These are phyloP conservation scores for Syzygium oleosum DNA, from an alignment of 345 rosid genomes.

Conservation along the genomic window DNA sequence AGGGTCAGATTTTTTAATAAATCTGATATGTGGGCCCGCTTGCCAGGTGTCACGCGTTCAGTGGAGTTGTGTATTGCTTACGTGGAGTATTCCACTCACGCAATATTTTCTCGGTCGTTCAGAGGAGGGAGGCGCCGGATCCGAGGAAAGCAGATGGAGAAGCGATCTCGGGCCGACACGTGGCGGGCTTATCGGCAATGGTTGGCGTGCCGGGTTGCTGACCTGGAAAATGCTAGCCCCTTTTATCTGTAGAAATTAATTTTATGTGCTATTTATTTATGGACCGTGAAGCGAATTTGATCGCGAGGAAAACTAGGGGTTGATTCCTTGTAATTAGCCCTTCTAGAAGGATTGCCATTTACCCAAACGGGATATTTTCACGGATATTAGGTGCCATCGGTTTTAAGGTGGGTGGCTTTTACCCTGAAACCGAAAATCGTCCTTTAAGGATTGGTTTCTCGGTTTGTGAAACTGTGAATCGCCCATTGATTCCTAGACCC, in stretches of 20 bases:
- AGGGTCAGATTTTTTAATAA: too few relatives aligned
- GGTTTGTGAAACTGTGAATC: too few relatives aligned
- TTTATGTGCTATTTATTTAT: not conserved
- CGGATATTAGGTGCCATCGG: too few relatives aligned
- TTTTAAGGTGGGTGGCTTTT: rapidly evolving
- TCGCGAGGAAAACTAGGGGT: not conserved
- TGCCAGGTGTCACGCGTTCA: too few relatives aligned
- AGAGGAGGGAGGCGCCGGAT: not conserved
- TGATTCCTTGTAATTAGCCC: not conserved
- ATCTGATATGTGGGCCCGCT: too few relatives aligned
- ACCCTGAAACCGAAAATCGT: too few relatives aligned
- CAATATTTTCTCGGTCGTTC: not conserved
- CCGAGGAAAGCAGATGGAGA: not conserved
- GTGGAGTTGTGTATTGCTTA: too few relatives aligned
- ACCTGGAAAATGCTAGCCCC: not conserved
- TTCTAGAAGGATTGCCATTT: too few relatives aligned
- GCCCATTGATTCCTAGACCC: not conserved
- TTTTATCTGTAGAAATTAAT: not conserved
- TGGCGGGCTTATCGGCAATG: conserved; percentile 43
- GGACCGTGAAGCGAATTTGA: not conserved
- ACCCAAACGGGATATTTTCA: too few relatives aligned
- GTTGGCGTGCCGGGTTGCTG: conserved; percentile 23
- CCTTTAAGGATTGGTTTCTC: not conserved
- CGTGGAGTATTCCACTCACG: too few relatives aligned
- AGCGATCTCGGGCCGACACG: conserved; percentile 20